Evolutionary conservation across 2,329 filamentous ascomycete species (phyloP), one percentile per base, ranked within the genome.

Genomic region (Fusarium drepaniforme): DNA sequence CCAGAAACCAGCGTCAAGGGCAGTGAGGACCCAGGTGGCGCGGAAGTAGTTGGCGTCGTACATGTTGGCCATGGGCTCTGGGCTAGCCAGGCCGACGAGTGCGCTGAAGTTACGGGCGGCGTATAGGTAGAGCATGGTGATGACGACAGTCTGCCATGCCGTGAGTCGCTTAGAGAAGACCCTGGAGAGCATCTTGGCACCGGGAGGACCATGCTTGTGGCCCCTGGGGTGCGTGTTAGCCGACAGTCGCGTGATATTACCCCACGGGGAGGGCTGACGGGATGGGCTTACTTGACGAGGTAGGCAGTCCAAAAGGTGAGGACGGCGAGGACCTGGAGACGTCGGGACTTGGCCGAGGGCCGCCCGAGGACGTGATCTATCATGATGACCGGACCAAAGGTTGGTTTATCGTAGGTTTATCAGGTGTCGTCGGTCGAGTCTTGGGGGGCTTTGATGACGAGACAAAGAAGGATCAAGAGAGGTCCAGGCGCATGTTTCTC

Each of bases 1-100:
- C 97, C 97, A 99, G 83, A 98, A 99, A 2, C 97, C 97, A 8
- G 97, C 97, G 79, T 99, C 97, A 71, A 99, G 85, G 0, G 95
- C 97, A 0, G 97, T 99, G 64, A 97, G 92, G 18, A 98, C 91
- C 97, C 97, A 99, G 81, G 97, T 99, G 66, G 97, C 97, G 59
- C 97, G 93, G 83, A 98, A 99, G 85, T 97, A 99, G 33, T 94
- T 92, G 62, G 94, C 89, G 65, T 94, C 95, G 85, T 99, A 99
- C 82, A 98, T 93, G 80, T 97, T 98, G 35, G 96, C 93, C 80
- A 99, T 89, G 23, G 97, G 97, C 79, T 99, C 97, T 5, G 97
- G 96, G 75, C 93, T 96, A 77, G 98, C 95, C 62, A 99, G 90
- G 5, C 95, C 94, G 68, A 98, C 90, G 7, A 99, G 90, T 75